phyloP scores from a whole-genome alignment of 257 asterid genomes.

The Hygrophila difformis region DNA sequence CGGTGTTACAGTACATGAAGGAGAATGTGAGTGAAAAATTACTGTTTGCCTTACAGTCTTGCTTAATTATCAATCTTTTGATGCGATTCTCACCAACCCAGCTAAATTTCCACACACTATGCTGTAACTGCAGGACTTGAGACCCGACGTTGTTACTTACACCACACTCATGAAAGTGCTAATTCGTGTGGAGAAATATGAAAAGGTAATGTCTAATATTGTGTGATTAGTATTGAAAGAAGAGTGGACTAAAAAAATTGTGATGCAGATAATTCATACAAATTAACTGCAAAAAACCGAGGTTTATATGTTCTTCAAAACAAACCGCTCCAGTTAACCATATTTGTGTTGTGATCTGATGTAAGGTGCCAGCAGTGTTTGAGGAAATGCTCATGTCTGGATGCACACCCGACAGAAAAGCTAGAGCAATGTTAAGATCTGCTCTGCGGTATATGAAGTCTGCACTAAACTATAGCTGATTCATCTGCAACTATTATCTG shows the following conservation, averaged over 20 bases:
- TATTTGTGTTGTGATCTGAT: too few species aligned
- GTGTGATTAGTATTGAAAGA: constrained; percentile 6
- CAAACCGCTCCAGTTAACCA: too few species aligned
- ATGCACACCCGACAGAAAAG: constrained; percentile 84
- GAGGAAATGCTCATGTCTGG: constrained; percentile 91
- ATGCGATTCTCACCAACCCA: constrained; percentile 7
- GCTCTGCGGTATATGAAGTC: constrained; percentile 85
- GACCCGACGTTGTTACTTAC: constrained; percentile 88
- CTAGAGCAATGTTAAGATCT: constrained; percentile 90
- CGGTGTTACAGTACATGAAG: constrained; percentile 89
- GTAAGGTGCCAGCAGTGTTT: constrained; percentile 87
- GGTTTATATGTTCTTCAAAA: background rate
- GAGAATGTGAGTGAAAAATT: constrained; percentile 60
- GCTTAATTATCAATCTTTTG: background rate
- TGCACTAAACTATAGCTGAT: constrained; percentile 33
- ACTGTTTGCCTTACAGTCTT: too few species aligned
- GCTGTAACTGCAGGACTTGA: constrained; percentile 53
- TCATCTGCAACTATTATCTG: constrained; percentile 5
- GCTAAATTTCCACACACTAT: constrained; percentile 11
- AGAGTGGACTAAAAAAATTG: background rate
- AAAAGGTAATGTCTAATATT: constrained; percentile 37
- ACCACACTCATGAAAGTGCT: constrained; percentile 96
- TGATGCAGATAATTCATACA: too few species aligned
- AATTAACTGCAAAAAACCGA: too few species aligned
- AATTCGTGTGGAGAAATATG: constrained; percentile 81